A percentile compares a stretch with the other conserved stretches of the same genome.
Conservation (phyloP, 257 asterid genomes). For the Solanum neorickii region DNA sequence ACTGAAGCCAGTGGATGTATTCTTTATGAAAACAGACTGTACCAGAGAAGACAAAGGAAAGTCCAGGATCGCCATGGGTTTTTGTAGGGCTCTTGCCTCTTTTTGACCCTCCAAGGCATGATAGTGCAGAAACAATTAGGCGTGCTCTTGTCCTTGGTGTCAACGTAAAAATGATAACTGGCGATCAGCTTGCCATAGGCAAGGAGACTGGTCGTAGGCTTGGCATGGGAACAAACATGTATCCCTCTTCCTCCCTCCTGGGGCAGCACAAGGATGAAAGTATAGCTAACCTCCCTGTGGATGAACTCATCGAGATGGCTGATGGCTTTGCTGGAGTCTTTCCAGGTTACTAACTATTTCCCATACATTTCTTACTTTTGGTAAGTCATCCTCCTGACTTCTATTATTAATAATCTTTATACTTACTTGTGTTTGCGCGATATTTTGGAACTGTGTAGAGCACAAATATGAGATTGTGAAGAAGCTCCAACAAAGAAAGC, state of each 20-base stretch:
- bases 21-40: conserved; percentile 20
- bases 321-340: conserved; percentile 47
- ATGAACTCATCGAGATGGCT: conserved; percentile 40
- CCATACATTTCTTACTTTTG: neutral
- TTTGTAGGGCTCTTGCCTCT: conserved; percentile 53
- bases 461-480: conserved; percentile 39
- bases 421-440: neutral
- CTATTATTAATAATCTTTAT: neutral
- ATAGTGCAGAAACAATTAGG: conserved; percentile 43
- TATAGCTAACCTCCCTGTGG: conserved; percentile 28
- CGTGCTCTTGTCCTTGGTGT: conserved; percentile 47
- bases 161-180: conserved; percentile 55
- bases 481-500: conserved; percentile 39
- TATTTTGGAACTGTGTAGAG: conserved; percentile 6
- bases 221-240: conserved; percentile 47
- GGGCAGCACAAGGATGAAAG: conserved; percentile 30
- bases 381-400: neutral
- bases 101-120: conserved; percentile 55
- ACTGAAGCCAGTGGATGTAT: neutral
- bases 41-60: conserved; percentile 39
- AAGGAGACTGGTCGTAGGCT: conserved; percentile 44
- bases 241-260: conserved; percentile 40
- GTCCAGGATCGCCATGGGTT: conserved; percentile 43
- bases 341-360: conserved; percentile 19
- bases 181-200: conserved; percentile 32